A percentile compares a stretch with the other conserved stretches of the same genome.
These are phyloP conservation scores for Fusarium sp. DNA, from an alignment of 2,329 filamentous ascomycete genomes.

Conservation along the genomic window DNA sequence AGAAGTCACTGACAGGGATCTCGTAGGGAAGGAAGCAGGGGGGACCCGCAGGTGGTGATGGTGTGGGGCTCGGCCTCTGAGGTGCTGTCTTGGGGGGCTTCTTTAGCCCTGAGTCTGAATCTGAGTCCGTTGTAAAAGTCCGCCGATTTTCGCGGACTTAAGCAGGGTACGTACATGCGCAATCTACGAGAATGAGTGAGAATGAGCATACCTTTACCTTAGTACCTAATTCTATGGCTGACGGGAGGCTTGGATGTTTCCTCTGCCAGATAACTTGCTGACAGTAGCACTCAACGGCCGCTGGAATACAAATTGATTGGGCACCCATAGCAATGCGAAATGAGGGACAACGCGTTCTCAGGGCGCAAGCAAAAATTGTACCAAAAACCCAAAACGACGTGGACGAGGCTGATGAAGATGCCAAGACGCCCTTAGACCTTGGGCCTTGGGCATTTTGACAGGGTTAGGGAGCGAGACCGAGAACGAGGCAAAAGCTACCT, in stretches of 20 bases:
- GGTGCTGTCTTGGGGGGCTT: neutral
- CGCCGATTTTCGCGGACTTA: slow-evolving; percentile 41
- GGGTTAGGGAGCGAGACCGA: slow-evolving; percentile 37
- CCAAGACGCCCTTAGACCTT: slow-evolving; percentile 10
- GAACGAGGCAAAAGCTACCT: slow-evolving; percentile 24
- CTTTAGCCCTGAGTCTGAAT: slow-evolving; percentile 7
- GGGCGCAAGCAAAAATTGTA: slow-evolving; percentile 30
- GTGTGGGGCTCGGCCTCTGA: slow-evolving; percentile 32
- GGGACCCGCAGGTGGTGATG: slow-evolving; percentile 32
- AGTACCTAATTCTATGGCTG: slow-evolving; percentile 26
- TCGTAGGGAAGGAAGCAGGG: slow-evolving; percentile 30
- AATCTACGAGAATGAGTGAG: neutral
- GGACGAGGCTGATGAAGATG: slow-evolving; percentile 30
- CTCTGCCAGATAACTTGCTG: slow-evolving; percentile 27
- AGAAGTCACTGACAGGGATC: neutral
- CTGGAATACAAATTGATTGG: slow-evolving; percentile 24
- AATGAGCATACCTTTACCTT: no score
- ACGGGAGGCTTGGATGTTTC: slow-evolving; percentile 33
- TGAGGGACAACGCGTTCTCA: slow-evolving; percentile 32
- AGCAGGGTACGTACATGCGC: slow-evolving; percentile 11
- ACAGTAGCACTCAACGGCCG: slow-evolving; percentile 15
- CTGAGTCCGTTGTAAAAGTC: slow-evolving; percentile 26
- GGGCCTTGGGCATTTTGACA: slow-evolving; percentile 1
- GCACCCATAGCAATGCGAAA: slow-evolving; percentile 1
- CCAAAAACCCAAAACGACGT: slow-evolving; percentile 11